phyloP scores from a whole-genome alignment of 1,284 basidiomycete species.

The Schizophyllum commune region DNA sequence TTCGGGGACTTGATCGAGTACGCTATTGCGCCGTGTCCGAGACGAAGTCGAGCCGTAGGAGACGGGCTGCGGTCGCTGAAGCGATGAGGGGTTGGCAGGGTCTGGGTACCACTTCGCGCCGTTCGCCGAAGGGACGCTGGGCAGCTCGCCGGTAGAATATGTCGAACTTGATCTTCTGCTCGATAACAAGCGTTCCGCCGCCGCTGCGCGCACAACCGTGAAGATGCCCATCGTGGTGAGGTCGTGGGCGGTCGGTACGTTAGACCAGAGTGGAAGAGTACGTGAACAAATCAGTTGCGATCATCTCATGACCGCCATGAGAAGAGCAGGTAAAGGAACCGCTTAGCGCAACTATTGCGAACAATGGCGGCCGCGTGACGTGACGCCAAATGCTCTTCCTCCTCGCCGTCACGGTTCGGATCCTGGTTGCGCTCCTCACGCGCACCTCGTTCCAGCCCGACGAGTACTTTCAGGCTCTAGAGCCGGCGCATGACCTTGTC shows the following conservation, averaged over 20 bases:
- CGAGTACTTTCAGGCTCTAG: conserved; percentile 93
- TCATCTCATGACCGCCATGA: background rate
- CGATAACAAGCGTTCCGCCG: background rate
- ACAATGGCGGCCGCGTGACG: background rate
- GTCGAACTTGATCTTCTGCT: background rate
- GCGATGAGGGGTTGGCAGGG: background rate
- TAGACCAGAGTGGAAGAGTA: background rate
- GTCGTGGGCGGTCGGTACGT: background rate
- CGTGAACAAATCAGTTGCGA: background rate
- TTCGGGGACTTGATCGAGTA: background rate
- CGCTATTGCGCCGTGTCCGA: background rate
- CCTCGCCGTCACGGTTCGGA: conserved; percentile 37
- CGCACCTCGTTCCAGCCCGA: conserved; percentile 95
- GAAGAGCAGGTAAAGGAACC: background rate
- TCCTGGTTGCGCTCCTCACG: conserved; percentile 61
- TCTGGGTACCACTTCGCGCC: background rate
- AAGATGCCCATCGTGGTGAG: background rate
- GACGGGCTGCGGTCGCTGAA: background rate
- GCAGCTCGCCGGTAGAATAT: background rate
- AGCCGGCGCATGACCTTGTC: conserved; percentile 83
- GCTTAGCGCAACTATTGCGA: background rate
- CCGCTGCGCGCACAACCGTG: background rate
- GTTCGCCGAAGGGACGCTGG: background rate
- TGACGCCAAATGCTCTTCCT: background rate
- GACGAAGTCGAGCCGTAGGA: background rate